Conservation (phyloP, 768 basidiomycete species). For the Kwoniella europaea region DNA sequence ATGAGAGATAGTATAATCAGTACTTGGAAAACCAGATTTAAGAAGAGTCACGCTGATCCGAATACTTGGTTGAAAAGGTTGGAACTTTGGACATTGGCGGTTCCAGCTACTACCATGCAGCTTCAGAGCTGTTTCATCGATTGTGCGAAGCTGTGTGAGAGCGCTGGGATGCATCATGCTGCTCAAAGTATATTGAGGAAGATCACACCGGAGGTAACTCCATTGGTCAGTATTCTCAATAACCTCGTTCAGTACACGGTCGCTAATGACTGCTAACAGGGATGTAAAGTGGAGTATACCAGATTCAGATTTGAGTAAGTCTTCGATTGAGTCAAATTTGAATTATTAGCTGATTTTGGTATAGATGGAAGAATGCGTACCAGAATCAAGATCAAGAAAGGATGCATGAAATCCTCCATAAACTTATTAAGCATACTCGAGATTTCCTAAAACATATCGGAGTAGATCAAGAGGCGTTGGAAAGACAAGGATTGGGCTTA, state of each 20-base stretch:
- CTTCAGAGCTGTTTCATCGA: slow-evolving; percentile 53
- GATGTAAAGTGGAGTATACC: slow-evolving; percentile 53
- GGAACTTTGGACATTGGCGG: slow-evolving; percentile 50
- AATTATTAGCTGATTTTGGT: background rate
- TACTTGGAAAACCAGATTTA: slow-evolving; percentile 51
- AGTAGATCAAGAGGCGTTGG: slow-evolving; percentile 27
- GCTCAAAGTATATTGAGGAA: slow-evolving; percentile 40
- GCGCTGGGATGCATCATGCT: slow-evolving; percentile 42
- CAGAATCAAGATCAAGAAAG: slow-evolving; percentile 14
- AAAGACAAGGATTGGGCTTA: slow-evolving; percentile 40
- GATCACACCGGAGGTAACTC: slow-evolving; percentile 33
- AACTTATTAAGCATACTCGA: slow-evolving; percentile 36
- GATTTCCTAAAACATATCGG: slow-evolving; percentile 26
- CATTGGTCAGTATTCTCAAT: slow-evolving; percentile 36
- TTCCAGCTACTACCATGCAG: slow-evolving; percentile 36
- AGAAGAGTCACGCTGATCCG: slow-evolving; percentile 48
- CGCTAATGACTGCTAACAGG: slow-evolving; percentile 28
- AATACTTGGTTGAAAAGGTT: slow-evolving; percentile 54
- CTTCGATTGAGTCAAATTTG: background rate
- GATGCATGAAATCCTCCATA: slow-evolving; percentile 24
- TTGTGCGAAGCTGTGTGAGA: slow-evolving; percentile 52
- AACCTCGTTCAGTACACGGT: background rate
- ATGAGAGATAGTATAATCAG: slow-evolving; percentile 37
- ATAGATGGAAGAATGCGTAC: slow-evolving; percentile 46
- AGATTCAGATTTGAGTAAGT: slow-evolving; percentile 48